Base-by-base conservation (phyloP, 2,329 filamentous ascomycete species). In the Epichloe amarillans region DNA sequence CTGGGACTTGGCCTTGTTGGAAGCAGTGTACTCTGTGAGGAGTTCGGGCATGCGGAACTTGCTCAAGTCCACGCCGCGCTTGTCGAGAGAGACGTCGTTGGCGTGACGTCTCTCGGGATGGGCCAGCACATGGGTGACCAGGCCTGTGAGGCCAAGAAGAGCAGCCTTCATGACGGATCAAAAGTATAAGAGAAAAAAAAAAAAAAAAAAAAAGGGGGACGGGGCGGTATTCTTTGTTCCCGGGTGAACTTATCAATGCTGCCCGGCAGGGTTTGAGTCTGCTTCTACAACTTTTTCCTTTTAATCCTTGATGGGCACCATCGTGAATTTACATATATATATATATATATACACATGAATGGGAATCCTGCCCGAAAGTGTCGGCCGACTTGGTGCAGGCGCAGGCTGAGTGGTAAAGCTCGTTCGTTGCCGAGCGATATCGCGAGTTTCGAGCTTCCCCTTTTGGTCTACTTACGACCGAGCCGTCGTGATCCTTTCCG, bases 61-160 rank as follows among this genome's bases (percentile, higher is more conserved):
- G 33, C 61, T 58, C 36, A 69, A 44, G 47, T 69, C 64, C 7
- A 69, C 49, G 8, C 59, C 63, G 17, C 65, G 61, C 55, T 61
- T 64, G 37, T 53, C 51, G 10, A 66, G 46, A 5, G 50, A 48
- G 1, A 56, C 53, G 37, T 54, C 49, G 38, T 60, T 57, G 15
- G 62, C 60, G 2, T 58, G 39, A 46, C 60, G 57, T 51, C 52
- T 56, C n/a, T 58, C 52, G 5, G 65, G 65, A 46, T 68, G 66
- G 17, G 64, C 65, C 19, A 60, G 54, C 47, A 61, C 61, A 43
- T 61, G 59, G 49, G 56, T 53, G 41, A 61, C 62, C 8, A 67
- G 59, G 50, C 64, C 61, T n/a, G 64, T 54, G 30, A 68, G 61
- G 23, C 65, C 65, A 4, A 68, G 56, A 21, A 66, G 30, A 30